These are phyloP conservation scores for Acer saccharum DNA, from an alignment of 345 rosid species.

Conservation along the genomic window DNA sequence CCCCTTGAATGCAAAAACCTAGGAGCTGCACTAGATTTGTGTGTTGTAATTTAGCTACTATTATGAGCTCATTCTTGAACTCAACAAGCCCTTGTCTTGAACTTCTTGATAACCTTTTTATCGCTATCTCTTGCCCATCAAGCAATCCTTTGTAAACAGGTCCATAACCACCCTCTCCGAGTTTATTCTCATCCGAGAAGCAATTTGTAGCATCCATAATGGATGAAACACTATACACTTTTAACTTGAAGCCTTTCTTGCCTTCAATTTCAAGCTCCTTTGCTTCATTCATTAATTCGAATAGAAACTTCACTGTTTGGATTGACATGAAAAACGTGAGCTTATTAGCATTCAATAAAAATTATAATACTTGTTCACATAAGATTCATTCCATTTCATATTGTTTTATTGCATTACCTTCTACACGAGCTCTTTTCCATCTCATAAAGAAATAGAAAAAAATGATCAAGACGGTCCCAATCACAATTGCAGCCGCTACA, in stretches of 20 bases:
- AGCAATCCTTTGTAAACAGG: slow-evolving; percentile 24
- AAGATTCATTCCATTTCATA: background rate
- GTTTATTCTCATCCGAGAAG: background rate
- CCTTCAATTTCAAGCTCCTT: background rate
- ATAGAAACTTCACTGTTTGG: background rate
- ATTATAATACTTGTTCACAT: no score
- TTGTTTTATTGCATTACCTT: background rate
- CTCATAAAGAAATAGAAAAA: background rate
- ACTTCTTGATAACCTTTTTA: slow-evolving; percentile 22
- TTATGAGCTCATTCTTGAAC: slow-evolving; percentile 29
- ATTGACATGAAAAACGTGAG: background rate
- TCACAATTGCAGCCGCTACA: background rate
- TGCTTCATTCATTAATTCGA: background rate
- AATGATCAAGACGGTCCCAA: background rate
- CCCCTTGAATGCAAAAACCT: slow-evolving; percentile 20
- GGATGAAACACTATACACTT: background rate
- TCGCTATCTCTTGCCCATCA: slow-evolving; percentile 24
- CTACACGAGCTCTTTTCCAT: background rate
- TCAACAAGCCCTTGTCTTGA: slow-evolving; percentile 33
- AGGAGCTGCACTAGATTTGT: slow-evolving; percentile 24
- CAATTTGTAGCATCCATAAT: background rate
- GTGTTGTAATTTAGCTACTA: slow-evolving; percentile 24
- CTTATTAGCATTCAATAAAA: no score
- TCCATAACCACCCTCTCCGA: background rate
- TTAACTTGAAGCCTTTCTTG: background rate